These are phyloP conservation scores for Boletus rubescentipes DNA, from an alignment of 768 basidiomycete species.

Conservation along the genomic window DNA sequence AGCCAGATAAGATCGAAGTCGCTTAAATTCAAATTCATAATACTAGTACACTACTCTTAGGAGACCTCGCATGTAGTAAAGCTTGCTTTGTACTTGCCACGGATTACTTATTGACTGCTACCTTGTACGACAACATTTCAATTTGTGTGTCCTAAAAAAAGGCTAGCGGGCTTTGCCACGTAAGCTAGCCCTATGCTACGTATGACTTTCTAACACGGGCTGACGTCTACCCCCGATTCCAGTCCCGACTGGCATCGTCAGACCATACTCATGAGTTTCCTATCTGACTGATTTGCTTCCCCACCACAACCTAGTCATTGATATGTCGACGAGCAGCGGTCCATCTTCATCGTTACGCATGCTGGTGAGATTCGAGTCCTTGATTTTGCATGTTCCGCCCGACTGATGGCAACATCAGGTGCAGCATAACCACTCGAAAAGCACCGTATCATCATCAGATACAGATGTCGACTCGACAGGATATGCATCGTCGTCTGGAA, in stretches of 20 bases:
- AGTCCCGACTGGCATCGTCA: not conserved
- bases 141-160: no score
- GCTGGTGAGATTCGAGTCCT: not conserved
- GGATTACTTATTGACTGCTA: no score
- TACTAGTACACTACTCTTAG: no score
- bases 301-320: not conserved
- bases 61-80: no score
- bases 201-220: not conserved
- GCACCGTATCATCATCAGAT: conserved; percentile 18
- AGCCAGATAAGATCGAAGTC: no score
- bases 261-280: not conserved
- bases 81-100: no score
- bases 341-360: not conserved
- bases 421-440: conserved; percentile 4
- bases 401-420: not conserved
- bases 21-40: no score
- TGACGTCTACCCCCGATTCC: conserved; percentile 4
- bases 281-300: not conserved
- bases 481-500: conserved; percentile 30
- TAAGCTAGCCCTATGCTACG: no score
- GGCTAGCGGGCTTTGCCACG: no score
- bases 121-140: no score
- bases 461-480: conserved; percentile 21
- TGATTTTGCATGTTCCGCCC: not conserved
- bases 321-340: not conserved